Evolutionary conservation across 2,329 filamentous ascomycete genomes (phyloP), one percentile per base, ranked within the genome.

Genomic region (Colletotrichum sp.): DNA sequence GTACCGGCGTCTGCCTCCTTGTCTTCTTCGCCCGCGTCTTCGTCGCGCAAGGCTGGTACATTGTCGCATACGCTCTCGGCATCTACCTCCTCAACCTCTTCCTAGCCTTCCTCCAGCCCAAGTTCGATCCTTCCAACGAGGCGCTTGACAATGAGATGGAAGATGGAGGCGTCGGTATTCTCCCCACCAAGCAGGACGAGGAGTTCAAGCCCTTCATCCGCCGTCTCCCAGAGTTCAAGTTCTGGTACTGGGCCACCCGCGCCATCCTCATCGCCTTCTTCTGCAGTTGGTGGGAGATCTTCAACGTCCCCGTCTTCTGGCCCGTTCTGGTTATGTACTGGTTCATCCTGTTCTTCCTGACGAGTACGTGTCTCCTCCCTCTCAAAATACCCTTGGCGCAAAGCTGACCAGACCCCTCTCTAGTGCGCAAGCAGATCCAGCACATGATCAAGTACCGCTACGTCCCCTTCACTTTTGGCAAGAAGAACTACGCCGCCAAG

Each of bases 371-470:
- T 21, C 67, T 68, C 65, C 43, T 67, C 28, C 26, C 61, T 57
- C 64, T 38, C 66, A 18, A 32, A 13, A 15, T 15, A 18, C 24
- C 26, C 67, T 52, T 72, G 60, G 34, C 65, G 38, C 48, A 63
- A 24, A 28, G 68, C 61, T 64, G 58, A 66, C 65, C 78, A 78
- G 66, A 77, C 30, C 26, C 38, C 15, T 58, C n/a, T 26, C 34
- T 80, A 98, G 96, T 99, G 97, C 93, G 97, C 86, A 95, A 97
- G 90, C 97, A 99, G 88, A 99, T 99, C 81, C 97, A 99, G 88
- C 97, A 99, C 88, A 99, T 99, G 97, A 96, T 99, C 91, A 99
- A 99, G 90, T 99, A 99, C 89, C 95, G 96, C 87, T 99, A 98
- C 84, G 96, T 98, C 34, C 96, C 96, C 55, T 98, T 98, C 88